phyloP scores from a whole-genome alignment of 345 rosid species.

The Camelina sativa region DNA sequence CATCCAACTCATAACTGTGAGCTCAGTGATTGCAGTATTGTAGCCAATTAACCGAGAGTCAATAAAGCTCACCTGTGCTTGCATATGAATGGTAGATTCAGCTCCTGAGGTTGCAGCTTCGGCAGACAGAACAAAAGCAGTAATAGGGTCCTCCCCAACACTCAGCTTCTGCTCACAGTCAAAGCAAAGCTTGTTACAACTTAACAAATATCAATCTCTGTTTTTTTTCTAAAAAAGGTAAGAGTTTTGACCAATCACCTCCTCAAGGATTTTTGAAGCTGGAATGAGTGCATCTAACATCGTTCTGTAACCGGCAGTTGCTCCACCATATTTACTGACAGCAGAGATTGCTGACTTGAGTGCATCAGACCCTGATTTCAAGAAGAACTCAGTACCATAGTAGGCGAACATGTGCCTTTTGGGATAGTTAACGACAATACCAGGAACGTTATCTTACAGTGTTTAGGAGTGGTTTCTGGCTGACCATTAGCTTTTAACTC shows the following conservation, averaged over 20 bases:
- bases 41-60: not conserved
- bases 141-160: constrained; percentile 64
- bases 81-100: constrained; percentile 77
- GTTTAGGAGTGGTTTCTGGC: constrained; percentile 61
- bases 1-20: not conserved
- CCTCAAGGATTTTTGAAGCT: constrained; percentile 66
- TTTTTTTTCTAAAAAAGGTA: not conserved
- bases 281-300: constrained; percentile 91
- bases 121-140: constrained; percentile 72
- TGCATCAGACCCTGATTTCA: constrained; percentile 74
- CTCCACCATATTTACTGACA: constrained; percentile 88
- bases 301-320: constrained; percentile 79
- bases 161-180: constrained; percentile 59
- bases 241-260: constrained; percentile 48
- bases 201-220: not conserved
- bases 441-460: constrained; percentile 62
- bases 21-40: not conserved
- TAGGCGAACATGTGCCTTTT: not conserved
- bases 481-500: constrained; percentile 61
- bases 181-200: constrained; percentile 5
- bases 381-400: constrained; percentile 20
- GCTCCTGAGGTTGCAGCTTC: constrained; percentile 87
- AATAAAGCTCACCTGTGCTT: constrained; percentile 67
- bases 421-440: constrained; percentile 5
- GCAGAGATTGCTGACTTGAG: constrained; percentile 79